Evolutionary conservation across 768 basidiomycete species (phyloP).

Genomic region (Trametes cingulata): DNA sequence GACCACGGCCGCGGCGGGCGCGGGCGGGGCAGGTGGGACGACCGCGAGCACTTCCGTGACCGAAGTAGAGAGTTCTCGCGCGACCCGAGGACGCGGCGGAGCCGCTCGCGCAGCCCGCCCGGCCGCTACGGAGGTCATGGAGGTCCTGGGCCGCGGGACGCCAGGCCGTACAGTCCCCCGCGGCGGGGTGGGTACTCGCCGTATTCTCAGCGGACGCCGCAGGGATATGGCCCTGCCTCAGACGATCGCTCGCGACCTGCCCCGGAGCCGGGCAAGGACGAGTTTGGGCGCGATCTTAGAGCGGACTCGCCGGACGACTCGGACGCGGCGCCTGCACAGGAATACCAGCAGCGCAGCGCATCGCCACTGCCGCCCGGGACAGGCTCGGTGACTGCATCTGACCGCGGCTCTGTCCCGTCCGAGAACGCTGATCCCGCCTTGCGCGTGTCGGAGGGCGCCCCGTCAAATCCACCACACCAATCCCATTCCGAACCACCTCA

Average conservation of each 20-base stretch:
- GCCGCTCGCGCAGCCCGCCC: constrained; percentile 76
- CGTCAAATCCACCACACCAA: background rate
- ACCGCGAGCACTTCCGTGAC: constrained; percentile 46
- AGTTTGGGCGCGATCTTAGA: constrained; percentile 84
- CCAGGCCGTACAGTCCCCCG: constrained; percentile 63
- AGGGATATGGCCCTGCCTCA: constrained; percentile 23
- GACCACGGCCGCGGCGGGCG: constrained; percentile 63
- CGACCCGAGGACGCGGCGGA: constrained; percentile 48
- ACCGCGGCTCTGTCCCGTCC: constrained; percentile 11
- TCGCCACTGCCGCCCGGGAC: constrained; percentile 15
- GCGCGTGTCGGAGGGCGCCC: background rate
- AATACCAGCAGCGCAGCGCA: constrained; percentile 2
- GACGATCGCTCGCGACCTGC: constrained; percentile 20
- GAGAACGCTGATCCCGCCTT: background rate
- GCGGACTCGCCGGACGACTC: constrained; percentile 44
- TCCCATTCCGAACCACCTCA: background rate
- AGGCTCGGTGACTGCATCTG: constrained; percentile 11
- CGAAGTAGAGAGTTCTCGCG: constrained; percentile 49
- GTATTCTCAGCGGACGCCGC: constrained; percentile 9
- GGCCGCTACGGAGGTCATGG: constrained; percentile 48
- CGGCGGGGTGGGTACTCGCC: constrained; percentile 26
- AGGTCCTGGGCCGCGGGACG: constrained; percentile 41
- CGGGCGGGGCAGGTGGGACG: constrained; percentile 63
- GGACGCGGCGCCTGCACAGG: constrained; percentile 7
- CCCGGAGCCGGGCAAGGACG: constrained; percentile 62